A percentile compares a stretch with the other conserved stretches of the same genome.
Evolutionary conservation across 2,329 filamentous ascomycete species (phyloP).

Genomic region (Paraphoma sp.): DNA sequence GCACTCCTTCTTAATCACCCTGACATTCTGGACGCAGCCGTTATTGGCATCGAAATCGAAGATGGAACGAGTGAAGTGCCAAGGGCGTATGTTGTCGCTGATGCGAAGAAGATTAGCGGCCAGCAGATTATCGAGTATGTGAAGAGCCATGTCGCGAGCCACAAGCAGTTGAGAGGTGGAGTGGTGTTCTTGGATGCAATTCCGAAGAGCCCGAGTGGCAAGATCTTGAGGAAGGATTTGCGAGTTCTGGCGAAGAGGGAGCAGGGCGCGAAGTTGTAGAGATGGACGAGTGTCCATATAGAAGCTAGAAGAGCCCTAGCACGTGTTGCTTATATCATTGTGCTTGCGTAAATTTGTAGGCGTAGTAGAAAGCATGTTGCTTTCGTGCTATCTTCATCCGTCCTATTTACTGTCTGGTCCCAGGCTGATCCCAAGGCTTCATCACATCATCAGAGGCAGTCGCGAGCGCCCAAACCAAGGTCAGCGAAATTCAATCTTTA

Average conservation of each 20-base stretch:
- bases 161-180: conserved; percentile 48
- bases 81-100: conserved; percentile 53
- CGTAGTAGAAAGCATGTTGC: too few species aligned
- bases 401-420: too few species aligned
- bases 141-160: conserved; percentile 37
- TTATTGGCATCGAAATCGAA: conserved; percentile 51
- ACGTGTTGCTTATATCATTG: too few species aligned
- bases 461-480: too few species aligned
- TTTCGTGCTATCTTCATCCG: too few species aligned
- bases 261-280: conserved; percentile 33
- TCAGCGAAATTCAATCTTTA: too few species aligned
- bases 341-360: too few species aligned
- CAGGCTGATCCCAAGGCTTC: too few species aligned
- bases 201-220: conserved; percentile 45
- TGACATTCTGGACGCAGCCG: conserved; percentile 53
- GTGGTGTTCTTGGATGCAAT: conserved; percentile 46
- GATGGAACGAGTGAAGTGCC: conserved; percentile 50
- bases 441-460: too few species aligned
- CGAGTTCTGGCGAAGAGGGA: conserved; percentile 41
- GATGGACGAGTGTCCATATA: neutral
- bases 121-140: conserved; percentile 43
- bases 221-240: conserved; percentile 48
- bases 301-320: too few species aligned
- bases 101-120: conserved; percentile 32
- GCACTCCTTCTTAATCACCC: conserved; percentile 51